Conservation (phyloP, 768 basidiomycete species). For the Collybiopsis confluens region DNA sequence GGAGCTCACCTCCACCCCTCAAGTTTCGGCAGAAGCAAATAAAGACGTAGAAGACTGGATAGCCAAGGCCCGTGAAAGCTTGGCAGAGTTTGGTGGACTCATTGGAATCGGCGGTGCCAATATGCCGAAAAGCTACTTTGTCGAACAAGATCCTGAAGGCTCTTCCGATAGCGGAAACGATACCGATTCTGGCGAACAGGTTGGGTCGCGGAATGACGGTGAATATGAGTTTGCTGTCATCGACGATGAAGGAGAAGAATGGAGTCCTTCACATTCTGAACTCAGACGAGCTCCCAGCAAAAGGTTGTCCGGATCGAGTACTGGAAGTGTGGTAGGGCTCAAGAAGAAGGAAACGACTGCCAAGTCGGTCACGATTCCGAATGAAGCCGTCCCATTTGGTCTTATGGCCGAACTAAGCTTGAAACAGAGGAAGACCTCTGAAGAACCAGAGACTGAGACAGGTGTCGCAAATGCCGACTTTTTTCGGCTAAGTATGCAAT, state of each 20-base stretch:
- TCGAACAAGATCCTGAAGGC: conserved; percentile 44
- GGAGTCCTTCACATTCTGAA: conserved; percentile 10
- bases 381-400: conserved; percentile 66
- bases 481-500: conserved; percentile 55
- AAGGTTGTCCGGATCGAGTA: conserved; percentile 34
- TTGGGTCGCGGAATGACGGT: conserved; percentile 12
- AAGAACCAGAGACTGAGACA: conserved; percentile 43
- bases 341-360: conserved; percentile 35
- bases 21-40: conserved; percentile 33
- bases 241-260: conserved; percentile 36
- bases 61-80: conserved; percentile 62
- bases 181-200: conserved; percentile 25
- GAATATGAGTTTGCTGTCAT: conserved; percentile 36
- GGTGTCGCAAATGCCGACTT: conserved; percentile 68
- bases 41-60: conserved; percentile 77
- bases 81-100: conserved; percentile 64
- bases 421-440: conserved; percentile 33
- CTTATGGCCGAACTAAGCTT: conserved; percentile 65
- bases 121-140: conserved; percentile 46
- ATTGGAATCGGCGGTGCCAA: conserved; percentile 58
- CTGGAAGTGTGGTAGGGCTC: conserved; percentile 27
- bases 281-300: not conserved
- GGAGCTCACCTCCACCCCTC: conserved; percentile 8
- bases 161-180: conserved; percentile 32
- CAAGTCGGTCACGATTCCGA: conserved; percentile 56